Conservation (phyloP, 768 basidiomycete species). For the Sarcomyxa edulis region DNA sequence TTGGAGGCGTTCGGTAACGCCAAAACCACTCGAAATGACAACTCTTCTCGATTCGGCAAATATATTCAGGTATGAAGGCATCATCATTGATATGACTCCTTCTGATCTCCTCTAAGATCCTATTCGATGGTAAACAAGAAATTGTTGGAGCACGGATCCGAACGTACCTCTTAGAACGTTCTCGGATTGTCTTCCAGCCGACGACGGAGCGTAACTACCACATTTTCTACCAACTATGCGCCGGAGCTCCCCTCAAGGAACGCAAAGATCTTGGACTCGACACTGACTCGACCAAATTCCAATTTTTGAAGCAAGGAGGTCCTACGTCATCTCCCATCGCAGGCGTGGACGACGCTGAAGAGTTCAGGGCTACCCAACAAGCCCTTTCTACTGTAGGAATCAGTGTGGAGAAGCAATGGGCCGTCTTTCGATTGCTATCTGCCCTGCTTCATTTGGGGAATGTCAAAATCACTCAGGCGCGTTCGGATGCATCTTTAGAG, state of each 20-base stretch:
- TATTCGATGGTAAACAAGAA: slow-evolving; percentile 93
- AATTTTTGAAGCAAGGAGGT: slow-evolving; percentile 92
- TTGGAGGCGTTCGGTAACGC: slow-evolving; percentile 99
- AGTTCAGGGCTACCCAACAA: slow-evolving; percentile 90
- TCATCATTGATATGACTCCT: slow-evolving; percentile 4
- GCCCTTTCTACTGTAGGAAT: slow-evolving; percentile 97
- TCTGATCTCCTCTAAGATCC: slow-evolving; percentile 54
- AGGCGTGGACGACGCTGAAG: slow-evolving; percentile 95
- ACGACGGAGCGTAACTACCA: slow-evolving; percentile 97
- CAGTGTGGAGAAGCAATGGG: slow-evolving; percentile 97
- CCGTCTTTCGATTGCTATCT: slow-evolving; percentile 90
- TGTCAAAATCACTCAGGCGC: slow-evolving; percentile 78
- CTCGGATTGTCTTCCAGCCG: slow-evolving; percentile 96
- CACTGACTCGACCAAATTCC: slow-evolving; percentile 79
- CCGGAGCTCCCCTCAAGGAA: slow-evolving; percentile 92
- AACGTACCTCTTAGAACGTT: slow-evolving; percentile 96
- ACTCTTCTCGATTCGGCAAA: slow-evolving; percentile 98
- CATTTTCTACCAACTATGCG: slow-evolving; percentile 99
- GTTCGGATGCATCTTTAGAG: slow-evolving; percentile 80
- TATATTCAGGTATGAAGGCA: slow-evolving; percentile 83
- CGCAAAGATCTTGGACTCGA: slow-evolving; percentile 92
- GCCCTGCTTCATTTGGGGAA: slow-evolving; percentile 97
- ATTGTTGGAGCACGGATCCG: slow-evolving; percentile 99
- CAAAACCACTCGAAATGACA: slow-evolving; percentile 98
- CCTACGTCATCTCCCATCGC: slow-evolving; percentile 78